Percentiles rank a stretch among this genome's conserved stretches.
These are phyloP conservation scores for Pseudogymnoascus sp. DNA, from an alignment of 2,329 filamentous ascomycete species.

Conservation along the genomic window DNA sequence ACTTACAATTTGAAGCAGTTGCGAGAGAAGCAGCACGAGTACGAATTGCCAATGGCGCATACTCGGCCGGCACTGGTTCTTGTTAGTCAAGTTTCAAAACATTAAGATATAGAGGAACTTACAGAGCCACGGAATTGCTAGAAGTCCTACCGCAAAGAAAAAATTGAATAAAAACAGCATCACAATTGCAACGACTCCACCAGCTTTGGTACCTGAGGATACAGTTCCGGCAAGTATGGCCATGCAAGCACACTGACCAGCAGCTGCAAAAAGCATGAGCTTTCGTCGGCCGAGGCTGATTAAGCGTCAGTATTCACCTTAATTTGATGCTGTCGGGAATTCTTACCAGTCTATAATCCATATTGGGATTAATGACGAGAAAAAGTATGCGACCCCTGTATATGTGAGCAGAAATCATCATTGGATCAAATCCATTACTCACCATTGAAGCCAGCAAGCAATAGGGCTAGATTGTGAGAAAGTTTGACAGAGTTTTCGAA, in stretches of 20 bases:
- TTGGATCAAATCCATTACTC: background rate
- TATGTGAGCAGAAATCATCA: background rate
- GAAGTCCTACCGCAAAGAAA: slow-evolving; percentile 40
- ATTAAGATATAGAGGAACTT: background rate
- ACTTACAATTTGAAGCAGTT: slow-evolving; percentile 29
- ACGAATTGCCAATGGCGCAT: slow-evolving; percentile 37
- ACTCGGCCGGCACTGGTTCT: slow-evolving; percentile 36
- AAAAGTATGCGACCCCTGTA: slow-evolving; percentile 30
- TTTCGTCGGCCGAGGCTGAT: slow-evolving; percentile 42
- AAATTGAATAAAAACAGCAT: slow-evolving; percentile 40
- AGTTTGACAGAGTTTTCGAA: slow-evolving; percentile 38
- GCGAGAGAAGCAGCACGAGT: slow-evolving; percentile 32
- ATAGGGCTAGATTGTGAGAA: slow-evolving; percentile 38
- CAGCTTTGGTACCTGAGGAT: slow-evolving; percentile 29
- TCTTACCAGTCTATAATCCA: slow-evolving; percentile 34
- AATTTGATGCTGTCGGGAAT: background rate
- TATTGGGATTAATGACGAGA: slow-evolving; percentile 29
- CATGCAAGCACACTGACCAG: slow-evolving; percentile 35
- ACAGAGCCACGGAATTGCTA: slow-evolving; percentile 42
- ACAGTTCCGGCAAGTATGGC: slow-evolving; percentile 46
- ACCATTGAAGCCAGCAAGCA: slow-evolving; percentile 41
- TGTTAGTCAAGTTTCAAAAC: background rate
- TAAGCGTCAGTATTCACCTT: background rate
- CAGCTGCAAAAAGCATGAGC: slow-evolving; percentile 44
- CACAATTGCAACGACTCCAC: slow-evolving; percentile 29